These are phyloP conservation scores for Mortierella sp. DNA, from an alignment of 371 early-diverging fungal species.

Conservation along the genomic window DNA sequence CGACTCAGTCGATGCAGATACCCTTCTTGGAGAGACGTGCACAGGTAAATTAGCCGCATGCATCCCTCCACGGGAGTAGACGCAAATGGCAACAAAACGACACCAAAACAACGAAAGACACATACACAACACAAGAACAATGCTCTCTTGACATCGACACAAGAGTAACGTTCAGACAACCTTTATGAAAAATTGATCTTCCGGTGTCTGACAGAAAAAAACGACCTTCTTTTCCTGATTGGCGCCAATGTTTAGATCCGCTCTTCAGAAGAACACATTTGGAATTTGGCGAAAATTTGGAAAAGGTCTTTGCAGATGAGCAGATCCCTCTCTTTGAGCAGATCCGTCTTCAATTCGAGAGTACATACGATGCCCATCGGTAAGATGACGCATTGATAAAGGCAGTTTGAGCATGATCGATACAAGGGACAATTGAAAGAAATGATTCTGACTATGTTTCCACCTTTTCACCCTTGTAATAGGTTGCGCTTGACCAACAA, in stretches of 20 bases:
- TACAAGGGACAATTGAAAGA: not conserved
- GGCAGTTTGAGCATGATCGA: not conserved
- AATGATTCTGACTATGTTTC: not conserved
- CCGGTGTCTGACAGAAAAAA: not conserved
- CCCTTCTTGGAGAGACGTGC: conserved; percentile 16
- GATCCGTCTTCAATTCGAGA: conserved; percentile 15
- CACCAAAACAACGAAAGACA: not conserved
- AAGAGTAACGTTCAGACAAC: not conserved
- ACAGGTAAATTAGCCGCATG: conserved; percentile 13
- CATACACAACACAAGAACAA: not conserved
- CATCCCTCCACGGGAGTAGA: not conserved
- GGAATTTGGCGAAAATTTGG: conserved; percentile 25
- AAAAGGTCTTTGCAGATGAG: conserved; percentile 15
- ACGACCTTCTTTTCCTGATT: not conserved
- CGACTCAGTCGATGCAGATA: conserved; percentile 29
- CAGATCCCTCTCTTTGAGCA: conserved; percentile 11
- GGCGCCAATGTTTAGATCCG: conserved; percentile 11
- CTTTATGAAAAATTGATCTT: not conserved
- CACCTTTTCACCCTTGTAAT: not conserved
- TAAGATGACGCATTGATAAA: not conserved
- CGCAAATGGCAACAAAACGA: not conserved
- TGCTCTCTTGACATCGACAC: not conserved
- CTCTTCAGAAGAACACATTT: conserved; percentile 1
- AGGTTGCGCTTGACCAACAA: not conserved
- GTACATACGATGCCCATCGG: conserved; percentile 32